phyloP scores from a whole-genome alignment of 306 rosid species.

The Malus fusca region DNA sequence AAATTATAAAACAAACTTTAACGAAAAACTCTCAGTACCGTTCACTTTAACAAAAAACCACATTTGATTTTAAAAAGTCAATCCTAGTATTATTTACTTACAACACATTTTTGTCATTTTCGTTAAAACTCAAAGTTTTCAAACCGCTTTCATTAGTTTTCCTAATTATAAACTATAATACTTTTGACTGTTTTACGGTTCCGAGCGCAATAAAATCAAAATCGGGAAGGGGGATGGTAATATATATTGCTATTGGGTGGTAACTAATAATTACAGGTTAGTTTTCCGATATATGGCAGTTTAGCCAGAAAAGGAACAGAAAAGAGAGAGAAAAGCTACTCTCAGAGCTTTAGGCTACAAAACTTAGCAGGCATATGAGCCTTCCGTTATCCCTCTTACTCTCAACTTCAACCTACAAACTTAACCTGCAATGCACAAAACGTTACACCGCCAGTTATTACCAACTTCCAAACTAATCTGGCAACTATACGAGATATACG shows the following conservation, averaged over 20 bases:
- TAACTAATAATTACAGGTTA: constrained; percentile 37
- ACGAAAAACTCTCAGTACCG: no score
- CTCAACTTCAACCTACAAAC: constrained; percentile 3
- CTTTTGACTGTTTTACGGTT: not conserved
- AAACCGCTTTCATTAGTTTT: no score
- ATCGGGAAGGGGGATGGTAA: not conserved
- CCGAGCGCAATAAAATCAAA: not conserved
- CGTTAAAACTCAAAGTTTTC: no score
- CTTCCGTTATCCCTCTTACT: constrained; percentile 12
- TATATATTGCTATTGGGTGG: constrained; percentile 5
- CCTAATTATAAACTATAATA: no score
- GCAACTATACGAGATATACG: no score
- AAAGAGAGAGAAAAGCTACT: constrained; percentile 3
- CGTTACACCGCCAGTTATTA: not conserved
- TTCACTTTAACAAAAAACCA: no score
- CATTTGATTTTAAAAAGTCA: no score
- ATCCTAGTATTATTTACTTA: no score
- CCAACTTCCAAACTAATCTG: not conserved
- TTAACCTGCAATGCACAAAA: constrained; percentile 42
- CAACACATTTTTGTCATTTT: no score
- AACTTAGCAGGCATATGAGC: constrained; percentile 35
- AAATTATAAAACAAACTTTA: not conserved
- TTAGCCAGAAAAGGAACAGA: constrained; percentile 17
- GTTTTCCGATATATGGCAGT: constrained; percentile 25
- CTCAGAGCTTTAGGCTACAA: constrained; percentile 36